Conservation (phyloP, 352 stramenopile genomes). For the Pythium rhizo-oryzae region DNA sequence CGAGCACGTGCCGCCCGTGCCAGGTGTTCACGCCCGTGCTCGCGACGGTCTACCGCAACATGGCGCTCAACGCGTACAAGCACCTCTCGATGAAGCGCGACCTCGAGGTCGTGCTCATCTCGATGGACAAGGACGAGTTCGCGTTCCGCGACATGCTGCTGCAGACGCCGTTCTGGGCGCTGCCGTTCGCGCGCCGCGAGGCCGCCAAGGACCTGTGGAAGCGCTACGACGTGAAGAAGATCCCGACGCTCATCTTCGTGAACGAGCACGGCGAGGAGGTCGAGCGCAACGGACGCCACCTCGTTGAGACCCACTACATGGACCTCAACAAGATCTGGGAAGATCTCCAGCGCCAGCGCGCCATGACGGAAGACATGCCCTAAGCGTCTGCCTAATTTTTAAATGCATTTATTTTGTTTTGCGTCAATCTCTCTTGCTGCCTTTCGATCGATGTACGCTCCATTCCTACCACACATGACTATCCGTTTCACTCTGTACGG, state of each 20-base stretch:
- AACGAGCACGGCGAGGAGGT: conserved; percentile 61
- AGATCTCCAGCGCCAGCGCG: conserved; percentile 36
- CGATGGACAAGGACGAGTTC: conserved; percentile 53
- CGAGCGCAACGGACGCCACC: conserved; percentile 60
- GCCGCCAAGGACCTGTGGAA: conserved; percentile 62
- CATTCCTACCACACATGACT: too few relatives aligned
- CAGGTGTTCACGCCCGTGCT: conserved; percentile 67
- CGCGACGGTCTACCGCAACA: conserved; percentile 64
- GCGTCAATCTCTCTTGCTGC: too few relatives aligned
- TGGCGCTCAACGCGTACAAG: conserved; percentile 62
- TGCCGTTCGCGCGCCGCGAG: conserved; percentile 56
- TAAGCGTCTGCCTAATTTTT: conserved; percentile 18
- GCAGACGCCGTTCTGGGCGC: conserved; percentile 60
- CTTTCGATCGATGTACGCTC: too few relatives aligned
- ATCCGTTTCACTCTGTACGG: too few relatives aligned
- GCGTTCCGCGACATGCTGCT: conserved; percentile 61
- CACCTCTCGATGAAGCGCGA: conserved; percentile 56
- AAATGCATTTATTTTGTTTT: neutral
- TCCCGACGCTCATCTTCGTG: conserved; percentile 71
- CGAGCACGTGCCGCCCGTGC: conserved; percentile 58
- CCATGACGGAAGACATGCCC: conserved; percentile 32
- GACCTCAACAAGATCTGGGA: conserved; percentile 68
- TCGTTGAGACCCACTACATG: conserved; percentile 66
- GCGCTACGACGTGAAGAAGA: conserved; percentile 71
- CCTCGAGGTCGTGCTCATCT: conserved; percentile 67